Percentiles rank a stretch among this genome's conserved stretches.
phyloP scores from a whole-genome alignment of 305 asterid genomes.

The Fraxinus sp. region DNA sequence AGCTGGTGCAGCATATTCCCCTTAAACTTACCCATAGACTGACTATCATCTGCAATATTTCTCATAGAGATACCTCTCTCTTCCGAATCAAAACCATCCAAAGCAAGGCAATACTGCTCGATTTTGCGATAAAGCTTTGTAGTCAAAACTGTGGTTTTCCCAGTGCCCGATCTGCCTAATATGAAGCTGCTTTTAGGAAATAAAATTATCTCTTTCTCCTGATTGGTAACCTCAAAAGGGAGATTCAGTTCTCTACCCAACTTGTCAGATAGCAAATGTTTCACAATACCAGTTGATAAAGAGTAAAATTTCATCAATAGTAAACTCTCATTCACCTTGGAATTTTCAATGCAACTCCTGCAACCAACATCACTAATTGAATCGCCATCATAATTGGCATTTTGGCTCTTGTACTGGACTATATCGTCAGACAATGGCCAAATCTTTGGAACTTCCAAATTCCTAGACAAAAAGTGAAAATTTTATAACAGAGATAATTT shows the following conservation, averaged over 20 bases:
- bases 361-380: slow-evolving; percentile 29
- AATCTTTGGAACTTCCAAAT: slow-evolving; percentile 60
- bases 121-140: slow-evolving; percentile 57
- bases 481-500: neutral
- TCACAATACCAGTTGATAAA: slow-evolving; percentile 45
- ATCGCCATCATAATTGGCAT: slow-evolving; percentile 12
- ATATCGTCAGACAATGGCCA: slow-evolving; percentile 44
- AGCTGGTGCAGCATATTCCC: slow-evolving; percentile 46
- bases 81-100: slow-evolving; percentile 27
- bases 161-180: slow-evolving; percentile 79
- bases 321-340: slow-evolving; percentile 66
- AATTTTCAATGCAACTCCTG: slow-evolving; percentile 50
- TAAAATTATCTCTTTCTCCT: slow-evolving; percentile 53
- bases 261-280: slow-evolving; percentile 52
- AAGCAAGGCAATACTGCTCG: slow-evolving; percentile 44
- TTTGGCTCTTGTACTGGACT: slow-evolving; percentile 37
- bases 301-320: slow-evolving; percentile 62
- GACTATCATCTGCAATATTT: slow-evolving; percentile 5
- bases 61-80: neutral
- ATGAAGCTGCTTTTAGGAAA: slow-evolving; percentile 58
- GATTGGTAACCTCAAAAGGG: slow-evolving; percentile 70
- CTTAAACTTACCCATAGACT: slow-evolving; percentile 10
- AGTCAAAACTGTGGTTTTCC: slow-evolving; percentile 68
- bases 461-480: slow-evolving; percentile 32
- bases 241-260: slow-evolving; percentile 51